Evolutionary conservation across 345 rosid genomes (phyloP), one percentile per base, ranked within the genome.

Genomic region (Atalantia buxifolia): DNA sequence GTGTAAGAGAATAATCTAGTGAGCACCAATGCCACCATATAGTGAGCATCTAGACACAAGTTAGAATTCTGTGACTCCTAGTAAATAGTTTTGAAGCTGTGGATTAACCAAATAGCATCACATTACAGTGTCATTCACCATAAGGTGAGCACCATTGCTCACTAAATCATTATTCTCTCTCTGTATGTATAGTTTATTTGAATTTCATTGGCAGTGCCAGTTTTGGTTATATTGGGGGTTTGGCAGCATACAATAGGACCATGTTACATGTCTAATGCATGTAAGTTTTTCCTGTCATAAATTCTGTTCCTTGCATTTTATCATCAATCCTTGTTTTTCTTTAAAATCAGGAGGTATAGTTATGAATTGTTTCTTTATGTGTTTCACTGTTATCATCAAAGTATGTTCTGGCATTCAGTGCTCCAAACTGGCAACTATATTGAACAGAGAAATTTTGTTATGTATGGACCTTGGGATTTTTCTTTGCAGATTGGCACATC

Each of bases 381-480:
- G 14, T 22, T 76, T 76, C 48, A 1, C 6, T 55, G 62, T 40
- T 57, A 69, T 77, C 30, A 57, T 57, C 33, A n/a, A 77, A 76
- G 40, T 25, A 59, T 66, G 9, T 13, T 14, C 30, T 27, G 65
- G 38, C 27, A 36, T 67, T 67, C 38, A 35, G 36, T 57, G 66
- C 57, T 38, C 36, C 25, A 5, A 5, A 28, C 48, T 35, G 27
- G 27, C 73, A 50, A 18, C 66, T 33, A 33, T 42, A 16, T 38
- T 74, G 16, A 33, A 53, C 45, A 30, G 14, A 50, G 36, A 65
- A 30, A 7, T 64, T 48, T 76, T 48, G 50, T 65, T 31, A 22
- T 60, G 45, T 12, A 36, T 72, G 56, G 40, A 33, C 66, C 42
- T 61, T 72, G 71, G 69, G 42, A 38, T 24, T 9, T 31, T 5